A percentile compares a stretch with the other conserved stretches of the same genome.
These are phyloP conservation scores for Colletotrichum chlorophyti DNA, from an alignment of 2,329 filamentous ascomycete genomes.

Conservation along the genomic window DNA sequence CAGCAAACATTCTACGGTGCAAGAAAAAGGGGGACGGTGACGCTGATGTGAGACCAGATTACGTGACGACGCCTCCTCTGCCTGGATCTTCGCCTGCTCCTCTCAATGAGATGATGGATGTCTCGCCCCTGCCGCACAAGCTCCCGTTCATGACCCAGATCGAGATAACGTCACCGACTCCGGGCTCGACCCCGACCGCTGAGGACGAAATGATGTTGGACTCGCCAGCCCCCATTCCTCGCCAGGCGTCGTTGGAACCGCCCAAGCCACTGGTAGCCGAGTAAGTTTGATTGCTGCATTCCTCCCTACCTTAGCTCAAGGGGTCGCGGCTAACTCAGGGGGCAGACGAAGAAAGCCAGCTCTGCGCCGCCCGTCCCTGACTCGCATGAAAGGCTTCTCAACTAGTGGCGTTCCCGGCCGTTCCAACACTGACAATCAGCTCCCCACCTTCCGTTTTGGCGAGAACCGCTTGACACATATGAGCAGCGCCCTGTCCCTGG, in stretches of 20 bases:
- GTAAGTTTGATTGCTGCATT: slow-evolving; percentile 47
- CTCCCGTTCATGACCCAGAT: slow-evolving; percentile 69
- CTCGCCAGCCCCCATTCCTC: slow-evolving; percentile 59
- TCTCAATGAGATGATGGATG: slow-evolving; percentile 82
- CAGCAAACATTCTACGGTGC: slow-evolving; percentile 26
- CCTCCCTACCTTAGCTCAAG: slow-evolving; percentile 19
- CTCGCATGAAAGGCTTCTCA: slow-evolving; percentile 77
- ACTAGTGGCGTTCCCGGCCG: slow-evolving; percentile 69
- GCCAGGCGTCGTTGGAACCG: slow-evolving; percentile 55
- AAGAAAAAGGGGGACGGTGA: not conserved
- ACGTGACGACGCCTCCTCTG: slow-evolving; percentile 83
- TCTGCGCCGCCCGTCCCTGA: slow-evolving; percentile 76
- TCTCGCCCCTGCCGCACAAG: slow-evolving; percentile 93
- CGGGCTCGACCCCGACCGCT: slow-evolving; percentile 54
- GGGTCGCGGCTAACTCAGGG: slow-evolving; percentile 22
- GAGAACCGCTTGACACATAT: slow-evolving; percentile 39
- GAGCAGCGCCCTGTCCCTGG: slow-evolving; percentile 69
- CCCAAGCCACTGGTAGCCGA: slow-evolving; percentile 57
- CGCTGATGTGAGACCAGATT: slow-evolving; percentile 57
- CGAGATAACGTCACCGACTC: slow-evolving; percentile 76
- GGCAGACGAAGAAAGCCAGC: slow-evolving; percentile 70
- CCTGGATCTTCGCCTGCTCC: slow-evolving; percentile 81
- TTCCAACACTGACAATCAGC: slow-evolving; percentile 66
- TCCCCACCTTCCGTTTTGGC: slow-evolving; percentile 76
- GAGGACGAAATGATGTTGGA: slow-evolving; percentile 61